These are phyloP conservation scores for Debaryomyces prosopidis DNA, from an alignment of 805 yeast species.

Conservation along the genomic window DNA sequence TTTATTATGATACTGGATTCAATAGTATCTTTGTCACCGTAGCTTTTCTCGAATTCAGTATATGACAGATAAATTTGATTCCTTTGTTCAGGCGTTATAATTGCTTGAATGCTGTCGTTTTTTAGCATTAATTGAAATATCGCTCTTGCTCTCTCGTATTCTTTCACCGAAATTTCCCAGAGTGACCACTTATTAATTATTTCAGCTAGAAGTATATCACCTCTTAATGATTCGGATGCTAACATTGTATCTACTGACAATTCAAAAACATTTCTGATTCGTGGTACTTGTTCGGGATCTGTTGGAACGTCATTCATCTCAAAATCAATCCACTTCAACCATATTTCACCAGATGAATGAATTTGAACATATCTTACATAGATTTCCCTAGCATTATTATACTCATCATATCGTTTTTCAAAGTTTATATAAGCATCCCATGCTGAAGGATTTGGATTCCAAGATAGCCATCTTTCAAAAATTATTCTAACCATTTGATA, in stretches of 20 bases:
- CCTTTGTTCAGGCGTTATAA: conserved; percentile 28
- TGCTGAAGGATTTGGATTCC: conserved; percentile 68
- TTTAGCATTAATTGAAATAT: conserved; percentile 55
- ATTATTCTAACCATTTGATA: conserved; percentile 59
- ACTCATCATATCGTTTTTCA: conserved; percentile 65
- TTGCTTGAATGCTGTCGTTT: conserved; percentile 9
- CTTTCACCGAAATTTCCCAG: conserved; percentile 66
- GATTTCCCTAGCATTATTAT: conserved; percentile 55
- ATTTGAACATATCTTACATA: conserved; percentile 53
- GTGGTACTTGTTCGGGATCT: conserved; percentile 34
- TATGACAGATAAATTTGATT: conserved; percentile 39
- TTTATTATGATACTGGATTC: conserved; percentile 53
- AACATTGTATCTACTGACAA: conserved; percentile 59
- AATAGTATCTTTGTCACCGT: conserved; percentile 56
- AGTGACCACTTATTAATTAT: conserved; percentile 58
- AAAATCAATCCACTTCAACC: conserved; percentile 76
- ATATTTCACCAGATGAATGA: conserved; percentile 44
- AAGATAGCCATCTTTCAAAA: conserved; percentile 76
- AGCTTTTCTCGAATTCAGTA: conserved; percentile 63
- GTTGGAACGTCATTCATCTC: conserved; percentile 45
- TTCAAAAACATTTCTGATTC: conserved; percentile 65
- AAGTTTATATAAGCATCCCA: conserved; percentile 77
- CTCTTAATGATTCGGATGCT: conserved; percentile 8
- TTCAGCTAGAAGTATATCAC: conserved; percentile 30
- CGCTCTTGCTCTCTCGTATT: conserved; percentile 61